Percentiles rank a stretch among this genome's conserved stretches.
phyloP scores from a whole-genome alignment of 2,329 filamentous ascomycete genomes.

The Albifimbria verrucaria region DNA sequence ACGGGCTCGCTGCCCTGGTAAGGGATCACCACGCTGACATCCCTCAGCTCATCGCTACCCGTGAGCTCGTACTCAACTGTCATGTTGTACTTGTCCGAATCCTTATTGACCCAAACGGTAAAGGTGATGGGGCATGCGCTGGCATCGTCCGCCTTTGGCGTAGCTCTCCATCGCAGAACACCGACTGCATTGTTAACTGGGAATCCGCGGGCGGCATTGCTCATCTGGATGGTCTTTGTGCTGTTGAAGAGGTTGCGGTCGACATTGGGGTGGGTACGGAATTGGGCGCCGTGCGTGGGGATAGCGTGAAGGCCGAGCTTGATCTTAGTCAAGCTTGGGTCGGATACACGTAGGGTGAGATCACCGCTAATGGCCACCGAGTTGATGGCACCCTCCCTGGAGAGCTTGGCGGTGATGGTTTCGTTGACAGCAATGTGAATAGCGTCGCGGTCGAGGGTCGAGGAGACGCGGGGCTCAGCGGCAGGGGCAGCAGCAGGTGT shows the following conservation, averaged over 20 bases:
- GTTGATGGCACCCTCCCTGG: conserved; percentile 81
- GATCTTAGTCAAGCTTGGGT: conserved; percentile 85
- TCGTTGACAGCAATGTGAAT: conserved; percentile 88
- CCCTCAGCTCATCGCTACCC: conserved; percentile 71
- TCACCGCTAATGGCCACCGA: conserved; percentile 89
- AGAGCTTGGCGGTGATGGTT: conserved; percentile 84
- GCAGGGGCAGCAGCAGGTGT: conserved; percentile 46
- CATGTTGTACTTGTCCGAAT: conserved; percentile 77
- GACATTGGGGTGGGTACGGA: conserved; percentile 95
- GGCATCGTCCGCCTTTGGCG: conserved; percentile 75
- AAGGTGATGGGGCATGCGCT: conserved; percentile 89
- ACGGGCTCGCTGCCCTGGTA: conserved; percentile 81
- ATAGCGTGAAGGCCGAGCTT: conserved; percentile 77
- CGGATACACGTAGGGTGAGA: conserved; percentile 84
- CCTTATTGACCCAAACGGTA: conserved; percentile 95
- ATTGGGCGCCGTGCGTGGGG: conserved; percentile 79
- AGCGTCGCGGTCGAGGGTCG: conserved; percentile 74
- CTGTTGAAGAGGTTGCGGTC: conserved; percentile 84
- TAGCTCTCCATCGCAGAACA: conserved; percentile 88
- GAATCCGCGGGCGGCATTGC: conserved; percentile 83
- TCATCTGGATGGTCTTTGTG: conserved; percentile 82
- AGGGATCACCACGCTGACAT: conserved; percentile 85
- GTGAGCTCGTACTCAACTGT: conserved; percentile 96
- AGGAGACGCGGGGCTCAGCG: conserved; percentile 54
- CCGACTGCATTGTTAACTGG: conserved; percentile 91